Base-by-base conservation (phyloP, 1,284 basidiomycete species). In the Puccinia polysora region DNA sequence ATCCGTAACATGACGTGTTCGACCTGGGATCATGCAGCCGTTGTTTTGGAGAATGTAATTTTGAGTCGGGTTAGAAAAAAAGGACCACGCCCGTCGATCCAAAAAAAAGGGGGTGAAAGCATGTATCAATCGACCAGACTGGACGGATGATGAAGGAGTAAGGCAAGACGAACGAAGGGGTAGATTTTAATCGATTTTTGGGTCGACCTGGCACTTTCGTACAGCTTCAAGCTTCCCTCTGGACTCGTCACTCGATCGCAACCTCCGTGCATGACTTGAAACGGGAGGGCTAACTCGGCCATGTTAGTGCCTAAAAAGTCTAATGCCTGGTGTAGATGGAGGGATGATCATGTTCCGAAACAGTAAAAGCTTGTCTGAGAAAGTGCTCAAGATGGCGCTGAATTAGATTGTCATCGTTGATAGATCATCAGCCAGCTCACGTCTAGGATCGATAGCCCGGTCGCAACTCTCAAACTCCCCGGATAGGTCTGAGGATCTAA, bases 221-320 rank as follows among this genome's bases (percentile, higher is more conserved):
- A 72, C 1, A 72, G 38, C 18, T 10, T 30, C 10, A 64, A 40
- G 25, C 69, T 72, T 56, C 60, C 69, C 7, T 18, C 25, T 4
- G 53, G 49, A 49, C 50, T 72, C 1, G 69, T 72, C 20, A 72
- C 69, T 38, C 69, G 20, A 62, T 72, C 69, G 45, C 49, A 55
- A 25, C 53, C 25, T n/a, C 77, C 78, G 72, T 79, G 78, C 56
- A 76, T 75, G 14, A 77, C 62, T 25, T 74, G 47, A 74, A 79
- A 78, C 0, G 78, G 77, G 1, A 77, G 47, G 32, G 69, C 70
- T 18, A 79, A 74, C 52, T 74, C 64, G 6, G 47, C 32, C 32
- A 77, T 53, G 34, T 72, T 34, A 32, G 34, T 15, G 25, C 47
- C 52, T 15, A 25, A 36, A 20, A 56, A 71, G 12, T 50, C 45